Base-by-base conservation (phyloP, 495 filamentous ascomycete species). In the Lepidopterella palustris region DNA sequence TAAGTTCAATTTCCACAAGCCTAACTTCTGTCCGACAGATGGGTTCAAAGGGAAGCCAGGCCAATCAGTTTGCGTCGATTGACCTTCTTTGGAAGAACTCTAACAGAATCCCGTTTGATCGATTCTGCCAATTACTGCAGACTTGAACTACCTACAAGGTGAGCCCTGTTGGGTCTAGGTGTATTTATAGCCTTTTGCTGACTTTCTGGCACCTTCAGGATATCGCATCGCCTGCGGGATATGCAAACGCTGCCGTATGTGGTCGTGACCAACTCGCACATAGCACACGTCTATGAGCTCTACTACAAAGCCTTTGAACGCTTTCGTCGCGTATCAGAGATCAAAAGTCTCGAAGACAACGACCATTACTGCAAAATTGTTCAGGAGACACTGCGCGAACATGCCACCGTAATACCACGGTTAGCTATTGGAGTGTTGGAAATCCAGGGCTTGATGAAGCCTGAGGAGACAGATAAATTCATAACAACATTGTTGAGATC, bases 161-260 rank as follows among this genome's bases (percentile, higher is more conserved):
- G 72, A 59, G 58, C 47, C 31, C 18, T 21, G 25, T 24, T 24
- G 10, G 25, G 4, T 47, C 10, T n/a, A n/a, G 23, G n/a, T 45
- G 21, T n/a, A n/a, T n/a, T n/a, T n/a, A 57, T 4, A 57, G 15
- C 9, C 11, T 32, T 54, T 25, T 32, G 27, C n/a, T 11, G 23
- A 18, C 27, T 32, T 2, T 31, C 51, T 50, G 5, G 21, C 18
- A 27, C 47, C 35, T 47, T 18, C 45, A 91, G 91, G 59, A 80
- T 96, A 57, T 88, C 92, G 25, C 95, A 99, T 67, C 87, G 93
- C 15, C 86, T 99, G 53, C 89, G 95, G 47, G 92, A 99, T 69
- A 97, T 99, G 80, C 95, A 99, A 75, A 91, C 87, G 57, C 77
- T 99, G 45, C 93, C 93, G 20, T 99, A 96, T 67, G 90, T 95